Base-by-base conservation (phyloP, 208 protist species). In the Acanthamoeba lenticulata region DNA sequence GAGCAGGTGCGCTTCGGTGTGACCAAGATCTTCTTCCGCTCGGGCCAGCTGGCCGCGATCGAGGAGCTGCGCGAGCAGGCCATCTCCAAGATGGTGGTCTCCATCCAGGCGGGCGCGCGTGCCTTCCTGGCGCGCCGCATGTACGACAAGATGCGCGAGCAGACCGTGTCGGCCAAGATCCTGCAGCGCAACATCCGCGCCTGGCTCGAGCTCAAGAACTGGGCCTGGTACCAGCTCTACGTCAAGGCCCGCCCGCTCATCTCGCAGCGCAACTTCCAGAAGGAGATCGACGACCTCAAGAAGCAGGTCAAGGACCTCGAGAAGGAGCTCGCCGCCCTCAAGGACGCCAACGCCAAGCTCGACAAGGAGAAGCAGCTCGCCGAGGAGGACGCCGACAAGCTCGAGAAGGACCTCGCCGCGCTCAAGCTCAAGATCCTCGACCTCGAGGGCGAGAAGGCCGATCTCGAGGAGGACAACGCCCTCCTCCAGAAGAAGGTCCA, bases 1-100 rank as follows among this genome's bases (percentile, higher is more conserved):
- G 96, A 96, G 49, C 60, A 96, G 52, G 97, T 95, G 85, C 94
- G 96, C 85, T 95, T 98, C 74, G 97, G 97, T 90, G 27, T 94
- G 2, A 97, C 96, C 42, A 98, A 98, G 93, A 95, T 98, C 42
- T 98, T 98, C 94, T 98, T 98, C 95, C 93, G 95, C 60, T 95
- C 96, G 86, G 97, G 97, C 92, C 74, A 96, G 49, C 90, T 98
- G 24, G 97, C 97, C 44, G 72, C 96, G 57, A 95, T 98, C 24
- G 97, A 98, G 94, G 97, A 98, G 91, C 83, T 94, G 47, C 94
- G 97, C 81, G 97, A 98, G 65, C 52, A 89, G 45, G 93, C 95
- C 83, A 95, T 97, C 47, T 93, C 62, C 60, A 88, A 95, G 47
- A 94, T 98, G 47, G 92, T 98, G 74, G 90, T 94, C 24, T 83